phyloP scores from a whole-genome alignment of 2,329 filamentous ascomycete genomes.

The Beauveria varroae region DNA sequence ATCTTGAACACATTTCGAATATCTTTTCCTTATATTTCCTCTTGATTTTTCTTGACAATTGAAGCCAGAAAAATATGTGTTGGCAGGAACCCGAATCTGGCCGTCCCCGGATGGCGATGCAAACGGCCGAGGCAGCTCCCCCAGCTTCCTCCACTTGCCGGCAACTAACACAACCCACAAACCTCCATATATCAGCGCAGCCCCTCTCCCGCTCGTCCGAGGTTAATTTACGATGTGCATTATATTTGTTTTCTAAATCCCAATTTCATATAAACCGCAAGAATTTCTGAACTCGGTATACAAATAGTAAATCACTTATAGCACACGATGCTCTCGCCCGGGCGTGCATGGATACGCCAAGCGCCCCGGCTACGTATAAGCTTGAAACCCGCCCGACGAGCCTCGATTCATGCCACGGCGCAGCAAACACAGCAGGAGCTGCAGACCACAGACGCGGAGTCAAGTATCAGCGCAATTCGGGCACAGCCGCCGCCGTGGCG shows the following conservation, averaged over 20 bases:
- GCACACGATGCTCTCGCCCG: neutral
- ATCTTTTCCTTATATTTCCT: neutral
- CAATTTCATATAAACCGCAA: too few species aligned
- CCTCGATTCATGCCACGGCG: neutral
- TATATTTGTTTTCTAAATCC: neutral
- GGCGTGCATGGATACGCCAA: neutral
- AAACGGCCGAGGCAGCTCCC: conserved; percentile 8
- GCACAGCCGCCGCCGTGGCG: neutral
- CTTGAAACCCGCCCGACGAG: neutral
- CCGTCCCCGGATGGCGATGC: neutral
- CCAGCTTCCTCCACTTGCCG: conserved; percentile 5
- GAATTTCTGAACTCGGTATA: too few species aligned
- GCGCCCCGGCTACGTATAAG: neutral
- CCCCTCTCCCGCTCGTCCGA: conserved; percentile 10
- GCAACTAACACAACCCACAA: conserved; percentile 7
- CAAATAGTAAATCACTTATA: neutral
- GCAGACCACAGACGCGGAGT: neutral
- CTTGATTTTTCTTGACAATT: neutral
- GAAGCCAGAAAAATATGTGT: neutral
- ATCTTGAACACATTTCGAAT: neutral
- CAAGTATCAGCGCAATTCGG: neutral
- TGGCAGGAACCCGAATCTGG: neutral
- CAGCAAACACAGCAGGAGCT: neutral
- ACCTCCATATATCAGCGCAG: conserved; percentile 3
- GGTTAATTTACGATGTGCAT: neutral